Evolutionary conservation across 2,329 filamentous ascomycete genomes (phyloP), one percentile per base, ranked within the genome.

Genomic region (Coleophoma eucalyptorum): DNA sequence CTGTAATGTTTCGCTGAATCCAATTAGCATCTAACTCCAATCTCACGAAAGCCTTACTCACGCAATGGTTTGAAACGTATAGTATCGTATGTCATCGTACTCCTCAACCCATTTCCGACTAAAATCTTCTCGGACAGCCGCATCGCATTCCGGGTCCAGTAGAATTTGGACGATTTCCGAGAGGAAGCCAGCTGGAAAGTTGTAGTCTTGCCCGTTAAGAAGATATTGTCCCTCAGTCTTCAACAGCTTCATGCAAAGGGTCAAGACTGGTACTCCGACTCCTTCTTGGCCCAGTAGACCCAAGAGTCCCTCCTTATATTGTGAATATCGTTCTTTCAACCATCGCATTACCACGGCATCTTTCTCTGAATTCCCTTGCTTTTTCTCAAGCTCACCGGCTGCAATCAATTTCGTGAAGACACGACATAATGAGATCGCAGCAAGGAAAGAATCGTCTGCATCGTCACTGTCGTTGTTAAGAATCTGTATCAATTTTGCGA

Each of bases 11-110:
- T 63, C 63, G 48, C 70, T 72, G 33, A 32, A 19, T 20, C n/a
- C 53, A 54, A 38, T 61, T 50, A 59, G 52, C 19, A 37, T 43
- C 32, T 19, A n/a, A 10, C 18, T 13, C n/a, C 32, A 32, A 16
- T 18, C 19, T 46, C 16, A 20, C 11, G n/a, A 38, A 37, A 3
- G 41, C 32, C 32, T 7, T 52, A 75, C 84, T 60, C 79, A 90
- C 86, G 81, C 81, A 59, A 96, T 74, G 13, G 81, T 80, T 61
- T 84, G 78, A 64, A 96, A 89, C 0, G 90, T 90, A 67, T 88
- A 90, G 67, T 86, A 96, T 56, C 90, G 80, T 53, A 97, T 77
- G 67, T 97, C 94, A 62, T 94, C 88, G 65, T 86, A 91, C 66
- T 86, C 78, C 65, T 89, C 84, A 46, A 91, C 76, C 65, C 84